Evolutionary conservation across 495 filamentous ascomycete species (phyloP).

Genomic region (Aspergillus ostianus): DNA sequence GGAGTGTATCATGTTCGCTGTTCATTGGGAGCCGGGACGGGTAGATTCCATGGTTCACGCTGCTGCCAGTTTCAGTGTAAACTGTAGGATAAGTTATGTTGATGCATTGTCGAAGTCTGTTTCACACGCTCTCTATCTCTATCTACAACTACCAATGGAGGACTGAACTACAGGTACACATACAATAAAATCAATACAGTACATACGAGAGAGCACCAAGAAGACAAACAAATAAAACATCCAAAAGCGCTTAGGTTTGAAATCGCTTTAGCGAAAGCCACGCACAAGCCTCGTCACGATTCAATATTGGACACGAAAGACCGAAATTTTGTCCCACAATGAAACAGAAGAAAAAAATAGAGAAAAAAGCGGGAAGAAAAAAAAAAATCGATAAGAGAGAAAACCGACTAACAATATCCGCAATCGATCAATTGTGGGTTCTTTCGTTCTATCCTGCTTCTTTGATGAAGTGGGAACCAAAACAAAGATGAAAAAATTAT

Average conservation of each 20-base stretch:
- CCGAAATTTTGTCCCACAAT: neutral
- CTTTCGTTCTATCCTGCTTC: neutral
- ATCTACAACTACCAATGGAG: no score
- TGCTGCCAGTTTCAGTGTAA: neutral
- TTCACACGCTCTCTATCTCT: no score
- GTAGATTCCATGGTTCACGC: constrained; percentile 16
- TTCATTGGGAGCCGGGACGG: neutral
- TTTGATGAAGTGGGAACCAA: neutral
- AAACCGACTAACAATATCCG: neutral
- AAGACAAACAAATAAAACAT: constrained; percentile 1
- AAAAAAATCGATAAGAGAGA: neutral
- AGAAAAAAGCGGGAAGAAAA: neutral
- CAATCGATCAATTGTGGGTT: neutral
- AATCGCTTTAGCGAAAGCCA: constrained; percentile 1
- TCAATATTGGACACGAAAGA: neutral
- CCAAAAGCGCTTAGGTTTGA: constrained; percentile 8
- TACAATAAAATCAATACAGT: no score
- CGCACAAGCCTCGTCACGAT: constrained; percentile 3
- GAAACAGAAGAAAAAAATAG: constrained; percentile 5
- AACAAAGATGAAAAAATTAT: neutral
- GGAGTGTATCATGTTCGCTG: neutral
- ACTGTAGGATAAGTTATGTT: no score
- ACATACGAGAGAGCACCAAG: no score
- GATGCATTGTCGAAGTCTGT: no score
- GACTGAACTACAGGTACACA: no score